These are phyloP conservation scores for Podospora anserina DNA, from an alignment of 495 filamentous ascomycete genomes.

Conservation along the genomic window DNA sequence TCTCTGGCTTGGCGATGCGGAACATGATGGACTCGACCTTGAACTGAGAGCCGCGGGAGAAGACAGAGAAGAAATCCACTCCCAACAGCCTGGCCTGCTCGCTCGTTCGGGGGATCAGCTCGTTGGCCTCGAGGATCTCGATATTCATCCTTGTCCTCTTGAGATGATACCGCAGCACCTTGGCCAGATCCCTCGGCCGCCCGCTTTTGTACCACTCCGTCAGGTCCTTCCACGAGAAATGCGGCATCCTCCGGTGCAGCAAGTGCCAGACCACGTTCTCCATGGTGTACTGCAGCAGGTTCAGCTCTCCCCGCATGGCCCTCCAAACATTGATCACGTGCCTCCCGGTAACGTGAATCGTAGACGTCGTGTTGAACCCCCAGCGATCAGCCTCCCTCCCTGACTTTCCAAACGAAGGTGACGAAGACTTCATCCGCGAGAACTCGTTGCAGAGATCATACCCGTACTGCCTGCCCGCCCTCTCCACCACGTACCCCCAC, in stretches of 20 bases:
- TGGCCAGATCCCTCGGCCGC: constrained; percentile 64
- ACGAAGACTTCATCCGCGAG: constrained; percentile 79
- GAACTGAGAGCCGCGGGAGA: constrained; percentile 91
- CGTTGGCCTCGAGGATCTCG: constrained; percentile 87
- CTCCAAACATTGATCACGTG: constrained; percentile 98
- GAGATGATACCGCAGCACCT: constrained; percentile 74
- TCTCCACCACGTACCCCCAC: constrained; percentile 94
- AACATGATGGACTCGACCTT: constrained; percentile 99
- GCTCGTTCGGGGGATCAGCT: constrained; percentile 82
- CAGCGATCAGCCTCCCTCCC: constrained; percentile 84
- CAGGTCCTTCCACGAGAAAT: constrained; percentile 73
- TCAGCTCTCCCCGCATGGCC: constrained; percentile 88
- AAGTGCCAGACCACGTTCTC: constrained; percentile 96
- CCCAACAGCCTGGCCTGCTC: constrained; percentile 92
- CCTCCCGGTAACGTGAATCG: constrained; percentile 81
- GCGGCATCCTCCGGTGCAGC: constrained; percentile 84
- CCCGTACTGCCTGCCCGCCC: constrained; percentile 80
- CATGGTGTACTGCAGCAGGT: constrained; percentile 89
- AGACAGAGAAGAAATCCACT: constrained; percentile 94
- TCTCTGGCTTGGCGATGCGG: constrained; percentile 94
- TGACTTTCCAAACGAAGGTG: constrained; percentile 73
- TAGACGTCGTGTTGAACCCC: constrained; percentile 89
- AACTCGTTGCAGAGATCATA: constrained; percentile 88
- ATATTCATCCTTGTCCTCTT: constrained; percentile 77
- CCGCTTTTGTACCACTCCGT: constrained; percentile 75